Percentiles rank a stretch among this genome's conserved stretches.
Conservation (phyloP, 169 alveolate species). For the Fabrea salina region DNA sequence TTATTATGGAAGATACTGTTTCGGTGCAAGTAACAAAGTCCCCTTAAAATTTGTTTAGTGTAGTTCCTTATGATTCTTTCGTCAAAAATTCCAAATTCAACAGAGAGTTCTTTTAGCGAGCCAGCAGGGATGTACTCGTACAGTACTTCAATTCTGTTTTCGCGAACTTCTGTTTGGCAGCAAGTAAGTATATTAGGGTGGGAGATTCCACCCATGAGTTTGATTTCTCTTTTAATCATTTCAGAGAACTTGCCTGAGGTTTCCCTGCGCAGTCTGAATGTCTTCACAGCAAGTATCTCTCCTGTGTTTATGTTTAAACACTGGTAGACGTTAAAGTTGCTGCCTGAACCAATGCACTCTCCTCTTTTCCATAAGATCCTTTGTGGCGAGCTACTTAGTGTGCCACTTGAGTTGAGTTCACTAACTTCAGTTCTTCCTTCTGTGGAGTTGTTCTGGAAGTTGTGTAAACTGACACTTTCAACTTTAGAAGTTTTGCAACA, state of each 20-base stretch:
- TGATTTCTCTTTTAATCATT: constrained; percentile 7
- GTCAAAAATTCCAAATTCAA: background rate
- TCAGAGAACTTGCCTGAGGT: too few relatives aligned
- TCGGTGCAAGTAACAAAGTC: constrained; percentile 3
- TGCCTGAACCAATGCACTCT: background rate
- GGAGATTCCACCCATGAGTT: background rate
- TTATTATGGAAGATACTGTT: constrained; percentile 22
- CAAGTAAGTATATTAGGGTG: constrained; percentile 15
- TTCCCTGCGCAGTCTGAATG: background rate
- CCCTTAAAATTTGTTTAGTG: constrained; percentile 4
- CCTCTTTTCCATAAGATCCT: too few relatives aligned
- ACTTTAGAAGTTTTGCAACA: too few relatives aligned
- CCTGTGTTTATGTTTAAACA: constrained; percentile 34
- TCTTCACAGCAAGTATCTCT: constrained; percentile 18
- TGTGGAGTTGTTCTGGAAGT: too few relatives aligned
- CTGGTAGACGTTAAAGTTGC: constrained; percentile 1
- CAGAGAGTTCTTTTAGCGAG: background rate
- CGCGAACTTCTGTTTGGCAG: background rate
- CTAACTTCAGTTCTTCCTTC: too few relatives aligned
- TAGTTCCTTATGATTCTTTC: background rate
- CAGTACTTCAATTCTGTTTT: background rate
- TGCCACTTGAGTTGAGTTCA: too few relatives aligned
- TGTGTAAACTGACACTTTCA: too few relatives aligned
- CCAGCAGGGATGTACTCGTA: constrained; percentile 28
- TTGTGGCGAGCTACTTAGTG: too few relatives aligned